Evolutionary conservation across 2,329 filamentous ascomycete species (phyloP), one percentile per base, ranked within the genome.

Genomic region (Kalmusia sp.): DNA sequence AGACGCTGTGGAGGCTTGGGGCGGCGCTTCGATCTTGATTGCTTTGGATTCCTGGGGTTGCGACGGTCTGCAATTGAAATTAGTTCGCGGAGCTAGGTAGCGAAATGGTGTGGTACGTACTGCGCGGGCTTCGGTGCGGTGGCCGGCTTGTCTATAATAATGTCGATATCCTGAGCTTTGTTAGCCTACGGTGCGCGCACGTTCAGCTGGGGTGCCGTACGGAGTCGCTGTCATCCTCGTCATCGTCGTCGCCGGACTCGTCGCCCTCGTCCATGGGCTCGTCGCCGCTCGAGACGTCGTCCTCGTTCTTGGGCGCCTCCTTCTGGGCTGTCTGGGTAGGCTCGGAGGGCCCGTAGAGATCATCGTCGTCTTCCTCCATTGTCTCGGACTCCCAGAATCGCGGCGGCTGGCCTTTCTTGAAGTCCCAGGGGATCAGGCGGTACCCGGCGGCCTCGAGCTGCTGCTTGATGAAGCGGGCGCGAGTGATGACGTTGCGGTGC

Each of bases 361-460:
- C 79, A 58, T 82, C 80, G 53, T 82, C 80, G 57, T 82, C 80
- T 56, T 81, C 79, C 34, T 80, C 79, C 79, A 82, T 81, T 31
- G 49, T 56, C 55, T 17, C 19, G 25, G 55, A 45, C 27, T 56
- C 55, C 61, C 59, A 63, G 55, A 65, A 65, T 22, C 46, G 58
- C 35, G 59, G 62, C 53, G 58, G 62, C 51, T 62, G 46, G 52
- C 53, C 52, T 50, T 63, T 63, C 49, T 65, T 65, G 56, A 61
- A 63, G 55, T 65, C 60, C 61, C 62, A 65, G 41, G 62, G 62
- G n/a, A 63, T 62, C 12, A 62, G 55, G 17, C 52, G 53, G 52
- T 63, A 65, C 15, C 62, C 61, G 30, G 47, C 53, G 27, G 15
- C 9, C 52, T 63, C 61, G 52, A 65, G 58, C 22, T 51, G 51